phyloP scores from a whole-genome alignment of 805 yeast species.

The Tetrapisispora nanseiensis region DNA sequence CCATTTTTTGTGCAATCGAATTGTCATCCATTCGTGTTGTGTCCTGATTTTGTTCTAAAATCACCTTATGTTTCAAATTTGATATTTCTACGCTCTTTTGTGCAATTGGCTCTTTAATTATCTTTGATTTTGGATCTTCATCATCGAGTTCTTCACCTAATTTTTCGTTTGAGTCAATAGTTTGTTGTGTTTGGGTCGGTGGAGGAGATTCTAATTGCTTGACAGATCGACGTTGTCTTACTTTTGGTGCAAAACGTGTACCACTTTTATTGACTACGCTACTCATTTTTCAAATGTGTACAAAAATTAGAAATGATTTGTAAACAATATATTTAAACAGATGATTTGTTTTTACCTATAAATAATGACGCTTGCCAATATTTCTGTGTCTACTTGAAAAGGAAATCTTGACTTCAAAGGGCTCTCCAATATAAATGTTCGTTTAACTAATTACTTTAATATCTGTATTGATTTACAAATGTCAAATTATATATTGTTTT shows the following conservation, averaged over 20 bases:
- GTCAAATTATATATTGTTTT: too few species aligned
- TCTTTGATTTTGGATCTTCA: constrained; percentile 3
- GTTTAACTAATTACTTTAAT: too few species aligned
- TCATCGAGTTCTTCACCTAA: background rate
- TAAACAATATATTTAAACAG: too few species aligned
- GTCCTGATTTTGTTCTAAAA: constrained; percentile 4
- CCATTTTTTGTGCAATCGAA: background rate
- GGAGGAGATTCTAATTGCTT: constrained; percentile 20
- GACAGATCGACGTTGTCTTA: constrained; percentile 34
- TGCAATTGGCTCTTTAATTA: too few species aligned
- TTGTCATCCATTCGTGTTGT: background rate
- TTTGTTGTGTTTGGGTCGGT: background rate
- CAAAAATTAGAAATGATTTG: background rate
- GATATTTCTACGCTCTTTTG: too few species aligned
- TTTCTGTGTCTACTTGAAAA: too few species aligned
- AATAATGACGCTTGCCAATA: too few species aligned
- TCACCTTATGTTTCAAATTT: too few species aligned
- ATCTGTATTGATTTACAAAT: too few species aligned
- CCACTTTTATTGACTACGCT: constrained; percentile 40
- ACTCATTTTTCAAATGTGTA: constrained; percentile 20
- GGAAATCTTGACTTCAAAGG: too few species aligned
- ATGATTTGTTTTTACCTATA: too few species aligned
- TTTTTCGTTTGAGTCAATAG: background rate
- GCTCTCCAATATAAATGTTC: too few species aligned
- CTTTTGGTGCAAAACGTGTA: constrained; percentile 58